Conservation (phyloP, 495 filamentous ascomycete genomes). For the Trichocladium antarcticum region DNA sequence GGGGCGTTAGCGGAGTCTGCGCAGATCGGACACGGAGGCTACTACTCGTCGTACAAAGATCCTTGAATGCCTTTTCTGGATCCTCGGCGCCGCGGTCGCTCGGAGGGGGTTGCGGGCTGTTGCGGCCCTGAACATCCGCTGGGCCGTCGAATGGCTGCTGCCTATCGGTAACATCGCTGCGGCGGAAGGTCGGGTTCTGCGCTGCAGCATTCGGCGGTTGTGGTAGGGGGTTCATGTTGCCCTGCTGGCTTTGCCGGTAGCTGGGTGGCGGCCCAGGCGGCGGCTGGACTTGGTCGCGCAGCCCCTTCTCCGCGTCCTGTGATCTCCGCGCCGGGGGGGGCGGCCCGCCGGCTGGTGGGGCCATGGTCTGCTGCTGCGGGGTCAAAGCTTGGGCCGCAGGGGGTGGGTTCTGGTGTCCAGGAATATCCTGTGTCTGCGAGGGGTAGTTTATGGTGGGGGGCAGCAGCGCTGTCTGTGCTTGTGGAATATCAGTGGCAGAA, state of each 20-base stretch:
- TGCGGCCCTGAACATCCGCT: conserved; percentile 42
- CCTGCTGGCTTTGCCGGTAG: conserved; percentile 40
- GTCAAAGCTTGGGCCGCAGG: conserved; percentile 21
- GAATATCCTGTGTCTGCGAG: conserved; percentile 27
- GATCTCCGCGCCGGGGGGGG: conserved; percentile 37
- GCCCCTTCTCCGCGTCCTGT: conserved; percentile 32
- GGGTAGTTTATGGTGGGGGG: conserved; percentile 29
- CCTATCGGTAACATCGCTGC: conserved; percentile 25
- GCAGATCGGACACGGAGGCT: not conserved
- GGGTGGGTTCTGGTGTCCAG: conserved; percentile 21
- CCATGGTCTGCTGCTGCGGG: conserved; percentile 38
- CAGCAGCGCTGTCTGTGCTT: conserved; percentile 18
- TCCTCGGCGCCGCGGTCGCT: conserved; percentile 44
- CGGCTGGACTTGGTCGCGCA: conserved; percentile 32
- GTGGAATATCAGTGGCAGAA: conserved; percentile 30
- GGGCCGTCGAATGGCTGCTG: conserved; percentile 32
- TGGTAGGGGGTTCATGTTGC: conserved; percentile 34
- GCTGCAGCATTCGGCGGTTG: conserved; percentile 28
- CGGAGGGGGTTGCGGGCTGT: conserved; percentile 48
- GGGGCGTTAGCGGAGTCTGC: conserved; percentile 8
- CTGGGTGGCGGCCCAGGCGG: conserved; percentile 38
- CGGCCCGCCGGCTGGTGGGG: conserved; percentile 37
- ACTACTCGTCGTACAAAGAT: conserved; percentile 47
- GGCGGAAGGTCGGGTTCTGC: conserved; percentile 32
- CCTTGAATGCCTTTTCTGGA: conserved; percentile 46